Evolutionary conservation across 2,329 filamentous ascomycete species (phyloP).

Genomic region (Colletotrichum tofieldiae): DNA sequence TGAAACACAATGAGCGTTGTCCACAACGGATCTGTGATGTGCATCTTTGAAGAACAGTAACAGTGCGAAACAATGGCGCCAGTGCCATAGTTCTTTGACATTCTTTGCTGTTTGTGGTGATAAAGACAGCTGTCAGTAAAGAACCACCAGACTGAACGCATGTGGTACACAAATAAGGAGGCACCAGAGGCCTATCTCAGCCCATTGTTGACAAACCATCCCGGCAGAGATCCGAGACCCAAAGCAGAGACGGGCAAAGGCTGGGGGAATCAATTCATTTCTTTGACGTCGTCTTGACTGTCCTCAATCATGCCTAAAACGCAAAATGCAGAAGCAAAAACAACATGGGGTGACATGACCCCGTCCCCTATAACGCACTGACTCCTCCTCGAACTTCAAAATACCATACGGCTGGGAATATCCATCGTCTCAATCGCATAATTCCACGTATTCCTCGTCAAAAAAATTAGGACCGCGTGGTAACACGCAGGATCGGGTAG

Average conservation of each 20-base stretch:
- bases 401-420: constrained; percentile 42
- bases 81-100: not conserved
- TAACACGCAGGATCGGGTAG: constrained; percentile 35
- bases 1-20: not conserved
- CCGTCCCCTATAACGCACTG: constrained; percentile 36
- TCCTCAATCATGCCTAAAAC: constrained; percentile 41
- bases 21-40: not conserved
- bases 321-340: constrained; percentile 37
- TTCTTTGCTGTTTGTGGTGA: not conserved
- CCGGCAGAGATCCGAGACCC: not conserved
- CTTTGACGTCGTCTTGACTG: constrained; percentile 36
- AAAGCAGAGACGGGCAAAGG: not conserved
- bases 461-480: constrained; percentile 39
- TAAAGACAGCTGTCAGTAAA: constrained; percentile 17
- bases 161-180: not conserved
- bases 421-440: constrained; percentile 43
- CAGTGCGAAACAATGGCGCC: not conserved
- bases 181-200: not conserved
- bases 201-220: not conserved
- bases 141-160: not conserved
- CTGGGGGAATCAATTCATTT: constrained; percentile 37
- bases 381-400: constrained; percentile 41
- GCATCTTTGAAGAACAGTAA: not conserved
- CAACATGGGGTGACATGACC: constrained; percentile 25
- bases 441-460: constrained; percentile 42